phyloP scores from a whole-genome alignment of 2,329 filamentous ascomycete genomes.

The Aureobasidium sp. region DNA sequence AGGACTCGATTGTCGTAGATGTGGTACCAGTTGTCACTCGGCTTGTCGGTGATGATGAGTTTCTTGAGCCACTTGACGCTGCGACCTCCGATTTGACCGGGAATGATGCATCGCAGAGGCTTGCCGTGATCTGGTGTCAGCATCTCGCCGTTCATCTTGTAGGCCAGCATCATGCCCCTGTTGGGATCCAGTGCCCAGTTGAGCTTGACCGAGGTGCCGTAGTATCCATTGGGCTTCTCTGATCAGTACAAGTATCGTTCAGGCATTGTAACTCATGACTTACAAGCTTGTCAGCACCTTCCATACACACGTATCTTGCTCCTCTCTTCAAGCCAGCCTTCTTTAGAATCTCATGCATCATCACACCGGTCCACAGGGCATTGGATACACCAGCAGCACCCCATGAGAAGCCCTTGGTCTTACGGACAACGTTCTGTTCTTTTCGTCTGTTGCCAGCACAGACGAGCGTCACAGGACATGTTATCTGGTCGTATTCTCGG shows the following conservation, averaged over 20 bases:
- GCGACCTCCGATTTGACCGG: conserved; percentile 83
- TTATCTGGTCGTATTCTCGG: conserved; percentile 69
- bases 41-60: conserved; percentile 67
- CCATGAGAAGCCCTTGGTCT: conserved; percentile 93
- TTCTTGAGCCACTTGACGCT: conserved; percentile 90
- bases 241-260: conserved; percentile 51
- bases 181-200: conserved; percentile 84
- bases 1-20: conserved; percentile 89
- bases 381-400: conserved; percentile 81
- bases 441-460: conserved; percentile 89
- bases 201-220: conserved; percentile 80
- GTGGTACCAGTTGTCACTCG: conserved; percentile 92
- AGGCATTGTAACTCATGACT: conserved; percentile 41
- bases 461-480: conserved; percentile 79
- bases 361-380: conserved; percentile 77
- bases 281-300: conserved; percentile 69
- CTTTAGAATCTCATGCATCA: conserved; percentile 64
- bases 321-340: conserved; percentile 60
- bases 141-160: conserved; percentile 82
- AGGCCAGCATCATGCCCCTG: conserved; percentile 75
- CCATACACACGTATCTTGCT: conserved; percentile 82
- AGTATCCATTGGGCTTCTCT: conserved; percentile 75
- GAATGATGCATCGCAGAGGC: conserved; percentile 74
- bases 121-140: conserved; percentile 80
- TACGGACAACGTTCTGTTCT: conserved; percentile 84